A percentile compares a stretch with the other conserved stretches of the same genome.
Conservation (phyloP, 2,329 filamentous ascomycete species). For the Ophiostoma fasciatum region DNA sequence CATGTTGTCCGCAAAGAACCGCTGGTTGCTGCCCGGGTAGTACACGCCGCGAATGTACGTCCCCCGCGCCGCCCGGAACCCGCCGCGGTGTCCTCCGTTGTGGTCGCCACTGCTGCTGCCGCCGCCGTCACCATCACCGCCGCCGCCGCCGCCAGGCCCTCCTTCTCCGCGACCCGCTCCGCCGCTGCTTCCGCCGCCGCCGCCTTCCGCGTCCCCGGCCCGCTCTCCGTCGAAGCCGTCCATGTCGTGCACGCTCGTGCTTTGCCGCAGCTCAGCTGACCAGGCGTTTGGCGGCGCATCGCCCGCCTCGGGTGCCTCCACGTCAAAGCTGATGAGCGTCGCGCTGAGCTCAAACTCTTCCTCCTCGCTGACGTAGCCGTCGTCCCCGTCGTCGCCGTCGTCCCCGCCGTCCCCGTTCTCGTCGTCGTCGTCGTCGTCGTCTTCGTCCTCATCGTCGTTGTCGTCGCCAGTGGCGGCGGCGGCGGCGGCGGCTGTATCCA, state of each 20-base stretch:
- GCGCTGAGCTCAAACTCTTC: slow-evolving; percentile 35
- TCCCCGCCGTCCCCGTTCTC: no score
- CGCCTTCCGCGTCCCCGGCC: no score
- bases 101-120: background rate
- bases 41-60: slow-evolving; percentile 6
- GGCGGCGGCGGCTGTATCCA: no score
- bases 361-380: slow-evolving; percentile 41
- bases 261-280: slow-evolving; percentile 44
- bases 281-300: slow-evolving; percentile 37
- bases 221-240: slow-evolving; percentile 1
- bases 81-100: no score
- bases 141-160: no score
- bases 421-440: no score
- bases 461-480: no score
- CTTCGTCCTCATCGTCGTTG: no score
- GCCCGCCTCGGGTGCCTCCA: slow-evolving; percentile 39
- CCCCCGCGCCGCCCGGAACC: background rate
- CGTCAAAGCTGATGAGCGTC: slow-evolving; percentile 46
- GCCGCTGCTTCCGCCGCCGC: no score
- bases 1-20: slow-evolving; percentile 23
- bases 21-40: slow-evolving; percentile 10
- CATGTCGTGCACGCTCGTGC: slow-evolving; percentile 11
- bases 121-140: no score
- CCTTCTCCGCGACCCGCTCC: no score
- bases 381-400: slow-evolving; percentile 23